These are phyloP conservation scores for Cymbomonas tetramitiformis DNA, from an alignment of 139 green algal species.

Conservation along the genomic window DNA sequence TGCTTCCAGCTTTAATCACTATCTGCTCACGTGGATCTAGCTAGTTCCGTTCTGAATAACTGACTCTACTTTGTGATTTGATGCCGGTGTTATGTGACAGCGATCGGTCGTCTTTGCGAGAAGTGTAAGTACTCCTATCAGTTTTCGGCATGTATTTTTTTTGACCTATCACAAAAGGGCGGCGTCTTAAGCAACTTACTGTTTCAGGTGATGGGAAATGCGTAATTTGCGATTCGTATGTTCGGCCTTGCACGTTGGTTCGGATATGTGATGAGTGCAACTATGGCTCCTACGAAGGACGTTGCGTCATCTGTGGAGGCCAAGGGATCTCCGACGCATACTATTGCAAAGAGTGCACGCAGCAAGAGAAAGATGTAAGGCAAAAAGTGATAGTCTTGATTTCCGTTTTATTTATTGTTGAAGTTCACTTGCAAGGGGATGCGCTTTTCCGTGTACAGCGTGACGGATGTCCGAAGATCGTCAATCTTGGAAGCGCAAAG, in stretches of 20 bases:
- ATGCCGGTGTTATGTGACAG: no score
- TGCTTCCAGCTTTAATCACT: no score
- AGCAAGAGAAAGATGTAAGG: slow-evolving; percentile 81
- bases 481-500: slow-evolving; percentile 89
- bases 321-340: slow-evolving; percentile 90
- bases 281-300: slow-evolving; percentile 79
- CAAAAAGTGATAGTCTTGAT: neutral
- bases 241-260: slow-evolving; percentile 85
- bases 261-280: slow-evolving; percentile 98
- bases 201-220: slow-evolving; percentile 37
- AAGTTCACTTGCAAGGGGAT: neutral
- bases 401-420: neutral
- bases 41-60: no score
- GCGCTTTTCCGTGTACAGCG: slow-evolving; percentile 43
- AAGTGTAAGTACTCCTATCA: slow-evolving; percentile 4
- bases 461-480: slow-evolving; percentile 96
- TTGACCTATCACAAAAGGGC: neutral
- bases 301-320: slow-evolving; percentile 92
- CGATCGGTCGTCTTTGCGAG: slow-evolving; percentile 17
- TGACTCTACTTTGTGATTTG: no score
- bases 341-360: slow-evolving; percentile 98
- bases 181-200: slow-evolving; percentile 40
- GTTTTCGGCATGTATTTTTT: neutral
- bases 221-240: slow-evolving; percentile 77
- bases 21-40: no score